Evolutionary conservation across 495 filamentous ascomycete species (phyloP), one percentile per base, ranked within the genome.

Genomic region (Penicillium malachiteum): DNA sequence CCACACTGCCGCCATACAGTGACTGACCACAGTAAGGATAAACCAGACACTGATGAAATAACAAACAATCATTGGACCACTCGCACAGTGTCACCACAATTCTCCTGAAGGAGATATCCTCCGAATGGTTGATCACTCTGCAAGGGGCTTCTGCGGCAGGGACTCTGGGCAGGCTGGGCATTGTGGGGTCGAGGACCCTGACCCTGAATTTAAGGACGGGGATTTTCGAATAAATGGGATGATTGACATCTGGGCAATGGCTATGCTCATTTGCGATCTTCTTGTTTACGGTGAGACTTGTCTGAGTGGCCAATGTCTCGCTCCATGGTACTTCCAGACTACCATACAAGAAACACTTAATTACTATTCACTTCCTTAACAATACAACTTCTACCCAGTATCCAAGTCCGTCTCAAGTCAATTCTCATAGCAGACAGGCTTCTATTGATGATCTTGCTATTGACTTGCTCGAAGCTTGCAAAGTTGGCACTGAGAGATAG

Each of bases 41-140:
- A 21, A 11, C 37, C 40, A 40, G 35, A 40, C 17, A 5, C 48
- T 50, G 48, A 11, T 14, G 11, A 7, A 1, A 30, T 30, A 10
- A 6, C 13, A 12, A 4, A 21, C 14, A 11, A 2, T 43, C 12
- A 52, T 52, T 52, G 37, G 50, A 12, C 13, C 8, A 2, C 6
- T 44, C 14, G 26, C 17, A 8, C 30, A 7, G 52, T 46, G 16
- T 38, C 17, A 48, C 35, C 21, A 34, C 54, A 48, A 35, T 50
- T 31, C 34, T 53, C 33, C 13, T 35, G 21, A 31, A 26, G 35
- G 45, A 35, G 52, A 33, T 56, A 50, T 39, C 38, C 35, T 42
- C 43, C 43, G 48, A 47, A 33, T 38, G 5, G 52, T 50, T 50
- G 42, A 60, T 62, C 57, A 50, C 42, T n/a, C 37, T 50, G 56